Base-by-base conservation (phyloP, 1,139 yeast genomes). In the Geotrichum klebahnii region DNA sequence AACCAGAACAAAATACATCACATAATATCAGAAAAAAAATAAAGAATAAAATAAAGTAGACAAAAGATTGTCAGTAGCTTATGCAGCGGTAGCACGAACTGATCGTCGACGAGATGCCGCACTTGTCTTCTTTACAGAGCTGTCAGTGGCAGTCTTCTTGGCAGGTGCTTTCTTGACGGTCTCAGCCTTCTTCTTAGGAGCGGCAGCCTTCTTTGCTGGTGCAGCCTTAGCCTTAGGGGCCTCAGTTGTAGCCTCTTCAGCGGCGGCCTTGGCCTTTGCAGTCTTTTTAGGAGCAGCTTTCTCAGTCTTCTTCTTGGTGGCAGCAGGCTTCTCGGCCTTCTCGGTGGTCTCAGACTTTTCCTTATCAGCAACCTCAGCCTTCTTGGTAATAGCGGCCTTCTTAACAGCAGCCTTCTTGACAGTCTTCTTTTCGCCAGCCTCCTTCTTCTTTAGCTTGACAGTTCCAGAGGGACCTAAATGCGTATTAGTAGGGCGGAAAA, bases 401-500 rank as follows among this genome's bases (percentile, higher is more conserved):
- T 56, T 59, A n/a, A 58, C 60, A 17, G 60, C 60, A n/a, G 64
- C 56, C 57, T 61, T 63, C 57, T 59, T 60, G 41, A 46, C 44
- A 60, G 62, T 38, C 33, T 53, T 58, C 53, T 52, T 56, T 44
- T 58, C 52, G 32, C 59, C 54, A 35, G 59, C 55, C 51, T 62
- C 61, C 52, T 69, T 67, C 73, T 79, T 79, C 62, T 73, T 75
- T 58, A 81, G 68, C 69, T 82, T 82, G 58, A 82, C 80, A 28
- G 88, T 84, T 41, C 89, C 89, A 26, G 86, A 79, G 17, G 88
- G 81, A n/a, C 57, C 52, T 49, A 12, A 8, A 24, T 10, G 19
- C 28, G 26, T 22, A 17, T 38, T 38, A 17, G 22, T 17, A 28
- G 12, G n/a, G 9, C 23, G 10, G 16, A 14, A 42, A 42, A 16